Percentiles rank a stretch among this genome's conserved stretches.
Conservation (phyloP, 129 eudicot genomes). For the Centrapalus pauciflorus region DNA sequence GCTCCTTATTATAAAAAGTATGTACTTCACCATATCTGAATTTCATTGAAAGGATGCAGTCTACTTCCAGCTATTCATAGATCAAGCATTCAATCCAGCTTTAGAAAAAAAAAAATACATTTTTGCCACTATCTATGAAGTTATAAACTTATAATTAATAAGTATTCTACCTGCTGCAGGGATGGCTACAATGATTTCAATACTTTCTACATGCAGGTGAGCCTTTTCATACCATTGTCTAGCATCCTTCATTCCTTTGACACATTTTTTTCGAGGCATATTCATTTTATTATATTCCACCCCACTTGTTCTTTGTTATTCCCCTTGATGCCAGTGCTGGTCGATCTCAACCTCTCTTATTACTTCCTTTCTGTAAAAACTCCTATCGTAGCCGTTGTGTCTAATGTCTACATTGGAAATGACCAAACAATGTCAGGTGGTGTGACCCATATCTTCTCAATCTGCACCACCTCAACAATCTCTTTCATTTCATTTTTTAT, state of each 20-base stretch:
- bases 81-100: not conserved
- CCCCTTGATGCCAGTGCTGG: too few species aligned
- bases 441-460: not conserved
- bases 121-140: constrained; percentile 1
- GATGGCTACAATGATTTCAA: constrained; percentile 99
- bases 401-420: not conserved
- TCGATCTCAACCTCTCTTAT: not conserved
- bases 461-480: not conserved
- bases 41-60: not conserved
- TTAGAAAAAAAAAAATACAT: constrained; percentile 1
- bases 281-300: not conserved
- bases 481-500: not conserved
- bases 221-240: constrained; percentile 8
- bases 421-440: not conserved
- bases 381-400: not conserved
- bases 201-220: constrained; percentile 98
- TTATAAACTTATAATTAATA: constrained; percentile 8
- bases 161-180: constrained; percentile 51
- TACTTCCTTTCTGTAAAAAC: not conserved
- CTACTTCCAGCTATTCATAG: not conserved
- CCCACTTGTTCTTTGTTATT: too few species aligned
- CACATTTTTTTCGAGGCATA: not conserved
- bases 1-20: constrained; percentile 95
- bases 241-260: too few species aligned
- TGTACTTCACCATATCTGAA: constrained; percentile 6